Conservation (phyloP, 805 yeast species). For the Cyberlindnera nakhonratchasimensis region DNA sequence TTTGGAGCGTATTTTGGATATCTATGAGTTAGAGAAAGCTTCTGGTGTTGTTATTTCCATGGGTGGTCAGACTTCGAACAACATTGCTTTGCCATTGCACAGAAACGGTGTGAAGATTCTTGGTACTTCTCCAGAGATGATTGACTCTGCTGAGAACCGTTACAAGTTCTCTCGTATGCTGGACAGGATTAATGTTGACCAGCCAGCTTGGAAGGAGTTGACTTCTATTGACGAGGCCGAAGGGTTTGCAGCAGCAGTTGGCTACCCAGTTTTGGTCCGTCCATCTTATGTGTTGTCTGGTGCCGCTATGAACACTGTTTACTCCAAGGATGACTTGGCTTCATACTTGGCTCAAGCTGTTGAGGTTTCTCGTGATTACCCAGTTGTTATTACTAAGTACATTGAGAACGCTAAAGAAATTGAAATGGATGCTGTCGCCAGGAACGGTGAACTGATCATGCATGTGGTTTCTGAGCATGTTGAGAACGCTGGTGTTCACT, state of each 20-base stretch:
- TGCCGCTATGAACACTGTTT: conserved; percentile 97
- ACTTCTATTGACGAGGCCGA: conserved; percentile 84
- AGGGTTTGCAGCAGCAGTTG: conserved; percentile 77
- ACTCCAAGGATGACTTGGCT: conserved; percentile 73
- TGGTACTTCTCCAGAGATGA: conserved; percentile 93
- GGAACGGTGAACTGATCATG: conserved; percentile 80
- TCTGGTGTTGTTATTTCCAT: conserved; percentile 92
- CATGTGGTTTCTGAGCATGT: conserved; percentile 98
- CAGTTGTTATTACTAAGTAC: conserved; percentile 94
- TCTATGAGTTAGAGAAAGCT: conserved; percentile 87
- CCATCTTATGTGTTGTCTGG: conserved; percentile 97
- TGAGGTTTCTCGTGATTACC: conserved; percentile 91
- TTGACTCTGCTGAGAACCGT: conserved; percentile 97
- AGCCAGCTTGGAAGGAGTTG: conserved; percentile 97
- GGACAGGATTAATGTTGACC: conserved; percentile 90
- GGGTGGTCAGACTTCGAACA: conserved; percentile 98
- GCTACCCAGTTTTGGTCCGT: conserved; percentile 94
- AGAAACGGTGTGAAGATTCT: conserved; percentile 79
- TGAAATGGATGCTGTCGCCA: conserved; percentile 95
- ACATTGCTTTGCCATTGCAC: conserved; percentile 85
- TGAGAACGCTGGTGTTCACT: conserved; percentile 98
- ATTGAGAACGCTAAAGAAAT: conserved; percentile 96
- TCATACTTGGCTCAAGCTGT: conserved; percentile 83
- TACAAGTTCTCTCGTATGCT: conserved; percentile 94
- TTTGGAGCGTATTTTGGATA: conserved; percentile 53